Evolutionary conservation across 495 filamentous ascomycete species (phyloP), one percentile per base, ranked within the genome.

Genomic region (Tetracladium setigerum): DNA sequence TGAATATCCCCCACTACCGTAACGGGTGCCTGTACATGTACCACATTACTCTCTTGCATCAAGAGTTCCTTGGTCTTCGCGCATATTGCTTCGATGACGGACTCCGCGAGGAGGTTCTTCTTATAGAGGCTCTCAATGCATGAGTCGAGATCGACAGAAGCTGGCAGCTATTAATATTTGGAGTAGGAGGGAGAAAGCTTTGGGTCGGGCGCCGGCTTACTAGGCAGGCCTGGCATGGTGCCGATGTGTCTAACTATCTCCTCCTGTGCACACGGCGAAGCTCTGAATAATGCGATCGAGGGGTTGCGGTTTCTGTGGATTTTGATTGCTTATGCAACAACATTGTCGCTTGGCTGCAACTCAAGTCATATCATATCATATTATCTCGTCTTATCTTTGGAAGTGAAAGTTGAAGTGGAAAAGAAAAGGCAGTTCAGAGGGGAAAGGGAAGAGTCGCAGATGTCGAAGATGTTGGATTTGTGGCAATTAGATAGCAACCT

Each of bases 21-120:
- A 35, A 98, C 87, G 7, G 92, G 92, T 13, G 92, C 90, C 46
- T 81, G 81, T 49, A 98, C 94, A 62, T 98, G 92, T 36, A 98
- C 92, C 41, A 98, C 92, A 72, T 98, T 98, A 74, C 91, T 96
- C 78, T 98, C 92, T 63, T 92, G 94, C 92, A 98, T 98, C 52
- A 98, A 74, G 46, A 97, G 76, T 67, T 98, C 92, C 55, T 98
- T 98, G 11, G 94, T 89, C 65, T 98, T 98, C 58, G 92, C 89
- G 65, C 92, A 98, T 80, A 98, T 94, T 58, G 94, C 92, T 69
- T 98, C 92, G 63, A 98, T 90, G 36, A 98, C 94, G 7, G 91
- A 95, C 67, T 98, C 92, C 38, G 94, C 92, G 18, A 98, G 74
- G 42, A 98, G 75, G 62, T 97, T 91, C 66, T 96, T 97, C 50